These are phyloP conservation scores for Kodamaea nitidulidarum DNA, from an alignment of 805 yeast species.

Conservation along the genomic window DNA sequence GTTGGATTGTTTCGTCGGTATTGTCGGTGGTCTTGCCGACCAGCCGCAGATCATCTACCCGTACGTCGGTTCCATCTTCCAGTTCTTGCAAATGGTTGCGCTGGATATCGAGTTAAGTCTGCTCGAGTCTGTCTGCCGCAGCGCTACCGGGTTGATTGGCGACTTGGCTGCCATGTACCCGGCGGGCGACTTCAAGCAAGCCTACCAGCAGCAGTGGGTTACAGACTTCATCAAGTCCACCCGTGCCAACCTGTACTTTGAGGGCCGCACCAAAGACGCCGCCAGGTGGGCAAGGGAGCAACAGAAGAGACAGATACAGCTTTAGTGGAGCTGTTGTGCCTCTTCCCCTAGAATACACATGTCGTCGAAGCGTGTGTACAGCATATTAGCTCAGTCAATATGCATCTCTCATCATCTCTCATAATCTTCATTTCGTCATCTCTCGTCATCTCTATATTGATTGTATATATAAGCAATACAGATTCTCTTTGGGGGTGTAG, in stretches of 20 bases:
- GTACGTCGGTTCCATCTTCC: constrained; percentile 66
- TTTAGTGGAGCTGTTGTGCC: background rate
- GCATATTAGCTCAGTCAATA: background rate
- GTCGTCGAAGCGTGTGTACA: background rate
- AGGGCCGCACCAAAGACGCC: constrained; percentile 74
- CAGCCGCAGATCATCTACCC: constrained; percentile 61
- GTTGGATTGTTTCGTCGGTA: constrained; percentile 94
- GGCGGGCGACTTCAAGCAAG: constrained; percentile 65
- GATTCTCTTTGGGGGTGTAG: constrained; percentile 4
- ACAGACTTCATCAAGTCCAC: constrained; percentile 70
- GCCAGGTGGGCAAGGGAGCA: constrained; percentile 97
- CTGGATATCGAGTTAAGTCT: constrained; percentile 56
- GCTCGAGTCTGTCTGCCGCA: constrained; percentile 69
- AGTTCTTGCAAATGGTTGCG: constrained; percentile 58
- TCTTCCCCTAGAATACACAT: too few species aligned
- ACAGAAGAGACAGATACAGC: constrained; percentile 43
- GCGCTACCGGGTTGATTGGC: constrained; percentile 88
- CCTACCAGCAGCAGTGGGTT: constrained; percentile 74
- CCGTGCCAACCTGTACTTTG: constrained; percentile 57
- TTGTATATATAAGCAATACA: constrained; percentile 2
- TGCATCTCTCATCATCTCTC: constrained; percentile 9
- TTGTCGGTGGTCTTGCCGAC: constrained; percentile 82
- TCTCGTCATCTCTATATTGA: constrained; percentile 4
- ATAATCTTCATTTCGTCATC: constrained; percentile 8
- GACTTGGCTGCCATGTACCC: constrained; percentile 87